Conservation (phyloP, 805 yeast species). For the Metschnikowia reukaufii region DNA sequence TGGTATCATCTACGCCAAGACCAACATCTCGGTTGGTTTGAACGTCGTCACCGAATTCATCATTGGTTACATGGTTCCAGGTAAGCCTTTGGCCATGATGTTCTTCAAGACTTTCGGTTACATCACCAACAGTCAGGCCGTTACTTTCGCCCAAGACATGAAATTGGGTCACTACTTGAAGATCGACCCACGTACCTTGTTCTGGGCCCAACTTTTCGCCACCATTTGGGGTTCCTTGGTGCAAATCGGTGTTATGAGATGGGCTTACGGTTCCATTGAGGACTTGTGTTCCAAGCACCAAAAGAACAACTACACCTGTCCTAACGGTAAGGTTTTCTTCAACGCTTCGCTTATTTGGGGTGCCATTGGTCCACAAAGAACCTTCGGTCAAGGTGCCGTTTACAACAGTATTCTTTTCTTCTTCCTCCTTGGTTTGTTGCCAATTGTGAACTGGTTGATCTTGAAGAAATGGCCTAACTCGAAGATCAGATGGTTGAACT, state of each 20-base stretch:
- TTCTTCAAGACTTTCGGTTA: constrained; percentile 49
- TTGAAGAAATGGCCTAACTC: constrained; percentile 44
- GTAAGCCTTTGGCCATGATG: constrained; percentile 50
- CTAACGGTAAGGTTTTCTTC: constrained; percentile 42
- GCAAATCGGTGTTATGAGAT: constrained; percentile 41
- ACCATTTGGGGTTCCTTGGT: constrained; percentile 44
- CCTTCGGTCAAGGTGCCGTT: constrained; percentile 18
- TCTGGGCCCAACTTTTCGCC: constrained; percentile 44
- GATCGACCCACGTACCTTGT: constrained; percentile 39
- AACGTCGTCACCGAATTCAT: constrained; percentile 45
- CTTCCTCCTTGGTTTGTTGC: constrained; percentile 40
- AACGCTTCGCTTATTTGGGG: constrained; percentile 48
- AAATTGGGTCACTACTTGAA: constrained; percentile 47
- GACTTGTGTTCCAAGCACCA: constrained; percentile 34
- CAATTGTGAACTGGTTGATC: constrained; percentile 38
- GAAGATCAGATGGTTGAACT: constrained; percentile 30
- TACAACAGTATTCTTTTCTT: constrained; percentile 29
- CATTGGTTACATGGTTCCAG: constrained; percentile 46
- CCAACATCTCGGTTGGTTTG: constrained; percentile 41
- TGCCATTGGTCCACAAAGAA: constrained; percentile 34
- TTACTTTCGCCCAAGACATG: constrained; percentile 48
- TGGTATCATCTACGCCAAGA: constrained; percentile 36
- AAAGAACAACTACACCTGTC: constrained; percentile 37
- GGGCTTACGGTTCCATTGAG: constrained; percentile 41
- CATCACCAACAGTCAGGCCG: constrained; percentile 50